Conservation (phyloP, 164 flowering plant genomes). For the Cinnamomum micranthum region DNA sequence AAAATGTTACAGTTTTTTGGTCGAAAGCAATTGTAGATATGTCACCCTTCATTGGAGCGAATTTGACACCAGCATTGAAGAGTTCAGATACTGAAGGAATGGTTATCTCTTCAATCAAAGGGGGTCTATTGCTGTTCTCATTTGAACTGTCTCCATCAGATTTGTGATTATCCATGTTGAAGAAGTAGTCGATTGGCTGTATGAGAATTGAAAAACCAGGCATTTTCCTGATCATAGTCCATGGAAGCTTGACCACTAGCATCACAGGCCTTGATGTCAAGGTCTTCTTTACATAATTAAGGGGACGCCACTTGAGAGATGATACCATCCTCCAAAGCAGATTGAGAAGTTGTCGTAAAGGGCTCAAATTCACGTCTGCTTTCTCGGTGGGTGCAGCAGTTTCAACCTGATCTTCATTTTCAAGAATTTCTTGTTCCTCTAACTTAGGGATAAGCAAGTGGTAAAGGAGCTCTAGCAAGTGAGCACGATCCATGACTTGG, state of each 20-base stretch:
- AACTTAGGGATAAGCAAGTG: conserved; percentile 5
- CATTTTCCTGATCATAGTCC: conserved; percentile 9
- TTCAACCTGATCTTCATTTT: background rate
- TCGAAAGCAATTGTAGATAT: conserved; percentile 34
- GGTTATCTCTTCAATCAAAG: conserved; percentile 33
- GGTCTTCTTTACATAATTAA: background rate
- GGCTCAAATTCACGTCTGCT: background rate
- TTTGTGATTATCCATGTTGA: background rate
- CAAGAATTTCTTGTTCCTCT: background rate
- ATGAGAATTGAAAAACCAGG: conserved; percentile 10
- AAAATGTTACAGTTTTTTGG: conserved; percentile 9
- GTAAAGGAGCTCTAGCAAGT: conserved; percentile 37
- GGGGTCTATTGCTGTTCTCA: conserved; percentile 10
- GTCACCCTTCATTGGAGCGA: conserved; percentile 19
- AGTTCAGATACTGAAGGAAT: conserved; percentile 42
- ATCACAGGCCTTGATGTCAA: conserved; percentile 15
- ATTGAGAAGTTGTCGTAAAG: conserved; percentile 1
- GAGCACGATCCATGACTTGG: conserved; percentile 9
- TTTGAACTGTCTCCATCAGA: background rate
- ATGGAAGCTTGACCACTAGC: conserved; percentile 13
- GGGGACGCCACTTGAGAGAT: conserved; percentile 10
- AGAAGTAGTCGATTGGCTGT: conserved; percentile 10
- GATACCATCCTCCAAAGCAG: conserved; percentile 4
- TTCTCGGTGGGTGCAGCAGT: background rate
- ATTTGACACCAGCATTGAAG: conserved; percentile 23